Evolutionary conservation across 306 rosid genomes (phyloP).

Genomic region (Castanospermum australe): DNA sequence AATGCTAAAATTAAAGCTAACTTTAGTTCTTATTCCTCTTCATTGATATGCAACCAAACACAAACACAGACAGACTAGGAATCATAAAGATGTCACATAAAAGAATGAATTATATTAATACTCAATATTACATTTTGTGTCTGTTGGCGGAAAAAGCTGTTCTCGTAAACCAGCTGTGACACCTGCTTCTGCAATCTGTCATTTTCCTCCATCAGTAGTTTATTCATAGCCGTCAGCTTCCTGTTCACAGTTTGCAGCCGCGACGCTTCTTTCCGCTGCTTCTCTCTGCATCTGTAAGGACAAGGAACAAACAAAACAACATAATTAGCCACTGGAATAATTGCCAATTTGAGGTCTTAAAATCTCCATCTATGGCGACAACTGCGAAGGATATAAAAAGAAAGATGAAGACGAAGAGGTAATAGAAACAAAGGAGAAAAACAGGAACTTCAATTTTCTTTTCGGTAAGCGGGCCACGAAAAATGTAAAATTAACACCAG

Average conservation of each 20-base stretch:
- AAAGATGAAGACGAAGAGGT: background rate
- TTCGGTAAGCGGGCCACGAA: background rate
- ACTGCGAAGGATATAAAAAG: background rate
- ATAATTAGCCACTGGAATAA: background rate
- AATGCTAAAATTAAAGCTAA: background rate
- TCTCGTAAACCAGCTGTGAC: slow-evolving; percentile 89
- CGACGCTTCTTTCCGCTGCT: slow-evolving; percentile 95
- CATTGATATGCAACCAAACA: background rate
- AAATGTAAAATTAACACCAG: background rate
- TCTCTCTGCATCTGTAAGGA: slow-evolving; percentile 85
- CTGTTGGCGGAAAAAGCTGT: slow-evolving; percentile 92
- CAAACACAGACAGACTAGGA: no score
- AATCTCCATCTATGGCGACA: background rate
- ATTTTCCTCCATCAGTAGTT: slow-evolving; percentile 94
- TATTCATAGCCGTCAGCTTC: slow-evolving; percentile 96
- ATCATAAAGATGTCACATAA: background rate
- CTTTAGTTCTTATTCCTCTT: background rate
- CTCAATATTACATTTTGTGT: slow-evolving; percentile 64
- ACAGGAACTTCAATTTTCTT: background rate
- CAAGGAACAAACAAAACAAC: background rate
- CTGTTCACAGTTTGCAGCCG: slow-evolving; percentile 89
- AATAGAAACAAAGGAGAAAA: background rate
- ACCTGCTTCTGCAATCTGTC: slow-evolving; percentile 98
- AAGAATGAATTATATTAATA: background rate
- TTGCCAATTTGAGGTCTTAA: background rate